Base-by-base conservation (phyloP, 1,284 basidiomycete genomes). In the Boletus mariae region DNA sequence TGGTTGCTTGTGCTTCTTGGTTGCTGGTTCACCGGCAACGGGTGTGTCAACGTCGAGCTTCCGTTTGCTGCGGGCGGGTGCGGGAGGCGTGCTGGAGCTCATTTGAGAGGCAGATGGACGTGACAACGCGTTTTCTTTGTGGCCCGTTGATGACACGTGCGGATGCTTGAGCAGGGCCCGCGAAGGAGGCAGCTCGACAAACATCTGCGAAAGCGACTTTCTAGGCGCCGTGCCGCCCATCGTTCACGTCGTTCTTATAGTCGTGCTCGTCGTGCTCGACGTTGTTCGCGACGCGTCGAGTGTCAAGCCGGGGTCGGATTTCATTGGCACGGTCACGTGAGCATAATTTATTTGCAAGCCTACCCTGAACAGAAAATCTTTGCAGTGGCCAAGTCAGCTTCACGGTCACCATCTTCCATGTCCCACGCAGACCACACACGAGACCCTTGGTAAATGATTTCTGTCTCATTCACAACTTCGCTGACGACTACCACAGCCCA, bases 351-450 rank as follows among this genome's bases (percentile, higher is more conserved):
- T 29, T 40, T 44, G 13, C 12, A 43, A 13, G 41, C 67, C 68
- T 57, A 44, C 58, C 66, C 62, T 71, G 6, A 70, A 67, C 57
- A 34, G 9, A 65, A 67, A 69, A 69, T 58, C 57, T 63, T 60
- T 52, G 42, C 26, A 5, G 26, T 7, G 29, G 3, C 26, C 28
- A 17, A 32, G 29, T 49, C 42, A 35, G 17, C 26, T 32, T 13
- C 40, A 8, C 25, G 7, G 41, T 34, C 5, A 42, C 11, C 37
- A 50, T 45, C 23, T 49, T 54, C 31, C 63, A 90, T 90, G 87
- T 79, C 92, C 38, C 86, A 90, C 76, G 89, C 90, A 70, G 93
- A 96, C 75, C 93, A 95, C 76, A 90, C 92, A 56, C 79, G 93
- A 74, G 92, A 96, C 75, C 93, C 92, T 61, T 96, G 92, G 93